Percentiles rank a stretch among this genome's conserved stretches.
These are phyloP conservation scores for Xanthoparmelia taractica DNA, from an alignment of 495 filamentous ascomycete genomes.

Conservation along the genomic window DNA sequence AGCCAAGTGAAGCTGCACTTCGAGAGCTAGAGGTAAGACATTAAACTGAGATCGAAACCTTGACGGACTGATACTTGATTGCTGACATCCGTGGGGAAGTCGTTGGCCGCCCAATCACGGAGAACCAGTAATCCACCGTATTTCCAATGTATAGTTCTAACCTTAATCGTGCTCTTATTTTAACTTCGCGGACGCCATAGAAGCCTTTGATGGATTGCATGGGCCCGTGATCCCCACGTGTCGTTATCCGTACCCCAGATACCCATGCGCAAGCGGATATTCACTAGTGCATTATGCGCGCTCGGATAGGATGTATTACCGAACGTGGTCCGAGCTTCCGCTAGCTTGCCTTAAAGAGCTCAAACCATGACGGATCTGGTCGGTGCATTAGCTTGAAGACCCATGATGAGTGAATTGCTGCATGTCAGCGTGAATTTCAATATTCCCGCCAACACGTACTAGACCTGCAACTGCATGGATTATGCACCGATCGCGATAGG, in stretches of 20 bases:
- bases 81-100: too few species aligned
- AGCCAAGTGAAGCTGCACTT: too few species aligned
- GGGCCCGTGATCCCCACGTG: background rate
- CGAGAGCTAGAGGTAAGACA: background rate
- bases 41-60: background rate
- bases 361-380: background rate
- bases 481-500: background rate
- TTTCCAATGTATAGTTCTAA: too few species aligned
- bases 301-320: background rate
- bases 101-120: too few species aligned
- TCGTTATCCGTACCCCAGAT: background rate
- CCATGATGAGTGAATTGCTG: background rate
- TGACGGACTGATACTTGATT: background rate
- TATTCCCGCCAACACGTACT: background rate
- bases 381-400: background rate
- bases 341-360: background rate
- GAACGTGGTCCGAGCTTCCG: background rate
- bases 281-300: background rate
- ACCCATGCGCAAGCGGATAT: background rate
- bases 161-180: too few species aligned
- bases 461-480: background rate
- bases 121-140: too few species aligned
- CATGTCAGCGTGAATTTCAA: background rate
- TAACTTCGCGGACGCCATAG: too few species aligned
- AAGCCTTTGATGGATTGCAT: background rate